A percentile compares a stretch with the other conserved stretches of the same genome.
Conservation (phyloP, 352 stramenopile genomes). For the Chrysophaeum taylorii region DNA sequence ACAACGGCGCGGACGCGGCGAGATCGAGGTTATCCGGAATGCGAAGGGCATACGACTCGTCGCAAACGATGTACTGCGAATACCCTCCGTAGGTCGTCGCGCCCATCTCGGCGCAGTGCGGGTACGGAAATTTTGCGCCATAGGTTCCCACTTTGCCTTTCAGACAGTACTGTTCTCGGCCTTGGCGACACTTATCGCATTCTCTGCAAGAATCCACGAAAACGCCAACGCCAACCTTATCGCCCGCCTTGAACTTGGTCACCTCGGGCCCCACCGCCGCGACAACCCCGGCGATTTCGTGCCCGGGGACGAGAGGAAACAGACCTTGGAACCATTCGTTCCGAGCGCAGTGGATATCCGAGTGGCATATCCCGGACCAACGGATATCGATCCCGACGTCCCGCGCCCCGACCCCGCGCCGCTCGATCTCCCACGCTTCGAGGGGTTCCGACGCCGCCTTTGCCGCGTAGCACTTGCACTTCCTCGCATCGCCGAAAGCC, state of each 20-base stretch:
- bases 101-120: constrained; percentile 24
- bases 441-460: too few relatives aligned
- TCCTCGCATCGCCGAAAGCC: too few relatives aligned
- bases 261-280: constrained; percentile 46
- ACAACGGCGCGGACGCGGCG: constrained; percentile 46
- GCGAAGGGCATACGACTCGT: constrained; percentile 50
- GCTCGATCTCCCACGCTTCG: constrained; percentile 18
- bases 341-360: constrained; percentile 28
- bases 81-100: constrained; percentile 53
- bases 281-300: constrained; percentile 41
- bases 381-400: constrained; percentile 33
- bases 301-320: constrained; percentile 26
- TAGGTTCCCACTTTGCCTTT: too few relatives aligned
- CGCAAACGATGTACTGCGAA: constrained; percentile 51
- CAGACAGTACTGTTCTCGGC: constrained; percentile 52
- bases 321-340: constrained; percentile 30
- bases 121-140: too few relatives aligned
- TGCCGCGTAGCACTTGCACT: too few relatives aligned
- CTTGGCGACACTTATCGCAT: constrained; percentile 51
- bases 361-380: constrained; percentile 35
- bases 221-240: constrained; percentile 60
- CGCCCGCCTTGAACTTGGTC: constrained; percentile 55
- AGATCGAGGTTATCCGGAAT: constrained; percentile 58
- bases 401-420: constrained; percentile 19
- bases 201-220: constrained; percentile 55